These are phyloP conservation scores for Syzygium syzygioides DNA, from an alignment of 441 rosid genomes.

Conservation along the genomic window DNA sequence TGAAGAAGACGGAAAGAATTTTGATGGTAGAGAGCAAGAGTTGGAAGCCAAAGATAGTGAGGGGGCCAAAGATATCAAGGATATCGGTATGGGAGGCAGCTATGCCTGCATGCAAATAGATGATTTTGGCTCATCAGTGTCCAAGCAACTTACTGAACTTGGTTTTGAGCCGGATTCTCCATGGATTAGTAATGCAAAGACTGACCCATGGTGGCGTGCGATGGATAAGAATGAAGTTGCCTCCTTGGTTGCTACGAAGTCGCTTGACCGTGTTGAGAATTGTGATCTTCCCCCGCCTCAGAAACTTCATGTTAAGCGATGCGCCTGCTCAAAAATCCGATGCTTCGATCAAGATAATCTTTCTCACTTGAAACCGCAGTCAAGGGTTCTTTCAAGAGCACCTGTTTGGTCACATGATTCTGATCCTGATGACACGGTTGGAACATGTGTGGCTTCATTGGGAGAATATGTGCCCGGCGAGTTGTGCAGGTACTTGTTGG, in stretches of 20 bases:
- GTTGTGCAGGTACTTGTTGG: constrained; percentile 33
- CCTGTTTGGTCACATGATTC: constrained; percentile 15
- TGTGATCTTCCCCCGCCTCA: constrained; percentile 94
- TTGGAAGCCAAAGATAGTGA: constrained; percentile 11
- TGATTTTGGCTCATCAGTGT: constrained; percentile 23
- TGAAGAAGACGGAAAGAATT: not conserved
- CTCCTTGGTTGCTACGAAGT: constrained; percentile 75
- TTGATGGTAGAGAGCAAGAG: constrained; percentile 14
- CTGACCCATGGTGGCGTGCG: constrained; percentile 84
- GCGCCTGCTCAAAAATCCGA: constrained; percentile 26
- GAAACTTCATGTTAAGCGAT: constrained; percentile 40
- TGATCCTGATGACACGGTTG: constrained; percentile 14
- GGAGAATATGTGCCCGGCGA: constrained; percentile 31
- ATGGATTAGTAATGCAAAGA: constrained; percentile 53
- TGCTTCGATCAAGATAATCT: constrained; percentile 26
- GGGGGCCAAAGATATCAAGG: constrained; percentile 30
- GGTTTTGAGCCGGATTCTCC: constrained; percentile 49
- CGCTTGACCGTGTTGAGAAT: constrained; percentile 59
- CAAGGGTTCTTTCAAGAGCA: constrained; percentile 18
- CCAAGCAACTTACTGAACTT: constrained; percentile 30
- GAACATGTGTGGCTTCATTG: constrained; percentile 20
- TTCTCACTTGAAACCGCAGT: constrained; percentile 22
- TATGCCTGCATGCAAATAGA: constrained; percentile 30
- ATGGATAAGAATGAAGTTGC: constrained; percentile 80
- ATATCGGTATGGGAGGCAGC: constrained; percentile 26